These are phyloP conservation scores for Gleditsia sinensis DNA, from an alignment of 306 rosid genomes.

Conservation along the genomic window DNA sequence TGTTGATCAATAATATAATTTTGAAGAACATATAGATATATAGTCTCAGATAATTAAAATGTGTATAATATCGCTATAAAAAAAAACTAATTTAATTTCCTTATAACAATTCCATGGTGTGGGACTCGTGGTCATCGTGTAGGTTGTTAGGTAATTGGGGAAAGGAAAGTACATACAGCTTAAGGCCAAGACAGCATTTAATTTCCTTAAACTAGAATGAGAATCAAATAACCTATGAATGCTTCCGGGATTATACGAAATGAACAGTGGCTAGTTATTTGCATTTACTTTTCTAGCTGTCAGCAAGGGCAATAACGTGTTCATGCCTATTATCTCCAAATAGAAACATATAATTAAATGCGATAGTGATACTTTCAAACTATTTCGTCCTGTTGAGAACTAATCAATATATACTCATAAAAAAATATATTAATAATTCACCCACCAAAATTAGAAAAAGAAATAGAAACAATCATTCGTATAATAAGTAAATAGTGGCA, in stretches of 20 bases:
- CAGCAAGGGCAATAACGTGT: conserved; percentile 37
- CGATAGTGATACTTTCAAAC: conserved; percentile 33
- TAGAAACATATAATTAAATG: conserved; percentile 42
- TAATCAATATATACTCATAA: conserved; percentile 28
- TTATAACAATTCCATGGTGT: too few species aligned
- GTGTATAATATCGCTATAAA: too few species aligned
- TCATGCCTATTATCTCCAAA: conserved; percentile 30
- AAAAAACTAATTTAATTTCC: too few species aligned
- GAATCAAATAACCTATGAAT: conserved; percentile 10
- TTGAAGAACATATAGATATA: too few species aligned
- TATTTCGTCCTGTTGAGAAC: conserved; percentile 24
- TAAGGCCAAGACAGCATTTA: conserved; percentile 23
- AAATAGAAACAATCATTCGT: conserved; percentile 16
- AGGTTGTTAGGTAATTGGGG: background rate
- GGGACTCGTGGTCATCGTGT: background rate
- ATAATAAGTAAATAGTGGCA: background rate
- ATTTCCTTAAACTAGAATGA: conserved; percentile 9
- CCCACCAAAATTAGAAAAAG: too few species aligned
- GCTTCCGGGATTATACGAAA: conserved; percentile 15
- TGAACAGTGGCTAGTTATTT: background rate
- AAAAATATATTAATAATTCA: background rate
- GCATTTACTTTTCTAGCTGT: conserved; percentile 31
- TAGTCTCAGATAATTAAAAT: too few species aligned
- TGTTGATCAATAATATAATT: too few species aligned
- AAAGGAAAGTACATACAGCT: background rate